Evolutionary conservation across 2,329 filamentous ascomycete species (phyloP).

Genomic region (Trichoderma guizhouense): DNA sequence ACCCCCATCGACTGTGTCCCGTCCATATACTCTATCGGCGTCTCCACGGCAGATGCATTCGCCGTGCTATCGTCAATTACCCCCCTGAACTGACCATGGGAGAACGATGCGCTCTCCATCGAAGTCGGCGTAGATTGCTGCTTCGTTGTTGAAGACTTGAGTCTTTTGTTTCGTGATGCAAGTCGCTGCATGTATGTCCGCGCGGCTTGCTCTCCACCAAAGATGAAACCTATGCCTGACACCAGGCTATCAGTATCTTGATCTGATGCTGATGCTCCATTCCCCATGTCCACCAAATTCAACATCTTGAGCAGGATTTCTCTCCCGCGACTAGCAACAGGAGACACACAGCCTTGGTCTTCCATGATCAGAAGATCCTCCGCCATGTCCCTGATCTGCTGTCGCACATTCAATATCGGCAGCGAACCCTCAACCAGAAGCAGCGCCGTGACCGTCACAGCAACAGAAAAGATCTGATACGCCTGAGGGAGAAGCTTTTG

Average conservation of each 20-base stretch:
- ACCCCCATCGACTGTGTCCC: not conserved
- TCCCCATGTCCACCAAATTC: not conserved
- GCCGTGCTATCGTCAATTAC: not conserved
- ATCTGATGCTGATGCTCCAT: not conserved
- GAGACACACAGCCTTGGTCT: constrained; percentile 14
- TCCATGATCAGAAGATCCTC: constrained; percentile 15
- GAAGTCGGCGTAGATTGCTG: not conserved
- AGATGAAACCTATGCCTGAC: constrained; percentile 15
- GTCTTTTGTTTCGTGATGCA: not conserved
- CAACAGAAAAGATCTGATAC: constrained; percentile 20
- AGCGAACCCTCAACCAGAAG: constrained; percentile 20
- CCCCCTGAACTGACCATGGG: not conserved
- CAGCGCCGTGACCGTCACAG: constrained; percentile 18
- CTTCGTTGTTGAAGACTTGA: not conserved
- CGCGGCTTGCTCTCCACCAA: constrained; percentile 18
- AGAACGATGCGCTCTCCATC: not conserved
- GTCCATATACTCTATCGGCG: not conserved
- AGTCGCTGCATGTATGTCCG: constrained; percentile 16
- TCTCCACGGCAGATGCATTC: not conserved
- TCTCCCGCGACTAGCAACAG: constrained; percentile 18
- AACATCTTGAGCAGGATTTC: constrained; percentile 18
- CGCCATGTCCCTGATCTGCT: constrained; percentile 18
- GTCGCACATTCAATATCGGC: constrained; percentile 17
- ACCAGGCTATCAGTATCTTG: constrained; percentile 11
- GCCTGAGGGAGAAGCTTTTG: constrained; percentile 19